Evolutionary conservation across 2,329 filamentous ascomycete genomes (phyloP).

Genomic region (Plectosphaerella plurivora): DNA sequence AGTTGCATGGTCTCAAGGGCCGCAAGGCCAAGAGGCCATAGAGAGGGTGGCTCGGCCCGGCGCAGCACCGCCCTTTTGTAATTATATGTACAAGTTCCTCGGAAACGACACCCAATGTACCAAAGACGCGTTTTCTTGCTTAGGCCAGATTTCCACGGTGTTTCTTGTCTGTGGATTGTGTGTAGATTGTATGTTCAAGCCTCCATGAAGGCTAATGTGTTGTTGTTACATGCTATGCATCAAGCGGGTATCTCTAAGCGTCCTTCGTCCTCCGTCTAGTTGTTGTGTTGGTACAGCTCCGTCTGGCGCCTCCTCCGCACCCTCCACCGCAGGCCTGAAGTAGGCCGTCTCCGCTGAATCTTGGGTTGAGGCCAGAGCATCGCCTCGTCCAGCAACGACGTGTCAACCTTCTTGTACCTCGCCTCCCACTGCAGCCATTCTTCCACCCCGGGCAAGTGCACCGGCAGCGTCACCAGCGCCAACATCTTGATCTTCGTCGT

Average conservation of each 20-base stretch:
- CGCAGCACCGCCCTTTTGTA: slow-evolving; percentile 2
- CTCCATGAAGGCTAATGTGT: too few species aligned
- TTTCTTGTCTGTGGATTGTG: too few species aligned
- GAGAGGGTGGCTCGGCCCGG: neutral
- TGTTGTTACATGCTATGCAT: too few species aligned
- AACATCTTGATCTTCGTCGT: slow-evolving; percentile 35
- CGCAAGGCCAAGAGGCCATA: slow-evolving; percentile 1
- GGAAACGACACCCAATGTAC: slow-evolving; percentile 3
- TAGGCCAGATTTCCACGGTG: too few species aligned
- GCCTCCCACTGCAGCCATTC: slow-evolving; percentile 45
- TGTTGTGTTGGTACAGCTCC: neutral
- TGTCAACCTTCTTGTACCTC: slow-evolving; percentile 46
- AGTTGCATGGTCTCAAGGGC: slow-evolving; percentile 22
- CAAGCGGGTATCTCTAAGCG: too few species aligned
- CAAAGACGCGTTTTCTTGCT: neutral
- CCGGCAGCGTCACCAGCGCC: slow-evolving; percentile 48
- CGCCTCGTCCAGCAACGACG: slow-evolving; percentile 23
- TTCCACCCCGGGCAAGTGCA: slow-evolving; percentile 40
- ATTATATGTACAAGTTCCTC: slow-evolving; percentile 9
- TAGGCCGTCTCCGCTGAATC: too few species aligned
- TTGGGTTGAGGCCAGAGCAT: too few species aligned
- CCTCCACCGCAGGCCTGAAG: neutral
- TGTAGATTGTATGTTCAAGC: too few species aligned
- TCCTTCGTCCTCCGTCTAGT: neutral
- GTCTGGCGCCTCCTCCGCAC: neutral